Evolutionary conservation across 495 filamentous ascomycete species (phyloP).

Genomic region (Xylaria acuta): DNA sequence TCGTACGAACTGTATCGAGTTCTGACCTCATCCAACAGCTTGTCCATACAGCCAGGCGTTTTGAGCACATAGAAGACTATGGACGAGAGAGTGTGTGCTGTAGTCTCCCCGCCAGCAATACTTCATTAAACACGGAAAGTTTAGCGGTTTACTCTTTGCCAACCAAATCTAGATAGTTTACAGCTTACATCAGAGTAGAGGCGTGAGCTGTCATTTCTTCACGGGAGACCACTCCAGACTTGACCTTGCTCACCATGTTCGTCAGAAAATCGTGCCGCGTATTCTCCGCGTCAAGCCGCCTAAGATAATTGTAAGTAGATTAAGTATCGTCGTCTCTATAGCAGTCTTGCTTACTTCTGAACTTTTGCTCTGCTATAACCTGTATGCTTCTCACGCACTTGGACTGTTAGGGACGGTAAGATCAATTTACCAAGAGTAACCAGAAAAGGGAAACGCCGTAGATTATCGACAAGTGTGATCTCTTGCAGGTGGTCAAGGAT

Average conservation of each 20-base stretch:
- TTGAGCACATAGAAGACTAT: conserved; percentile 45
- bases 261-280: conserved; percentile 26
- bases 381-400: neutral
- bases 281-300: conserved; percentile 15
- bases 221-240: conserved; percentile 10
- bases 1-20: conserved; percentile 40
- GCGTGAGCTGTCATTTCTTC: conserved; percentile 29
- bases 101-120: conserved; percentile 58
- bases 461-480: conserved; percentile 24
- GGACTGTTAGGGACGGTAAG: neutral
- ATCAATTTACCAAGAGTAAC: neutral
- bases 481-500: neutral
- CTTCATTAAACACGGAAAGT: neutral
- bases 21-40: conserved; percentile 50
- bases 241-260: conserved; percentile 23
- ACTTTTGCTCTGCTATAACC: neutral
- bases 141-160: too few relatives aligned
- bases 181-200: conserved; percentile 17
- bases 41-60: conserved; percentile 36
- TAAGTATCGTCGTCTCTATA: neutral
- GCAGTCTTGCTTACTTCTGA: too few relatives aligned
- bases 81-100: conserved; percentile 49
- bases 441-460: conserved; percentile 22
- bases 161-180: too few relatives aligned
- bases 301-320: neutral